A percentile compares a stretch with the other conserved stretches of the same genome.
Evolutionary conservation across 2,329 filamentous ascomycete species (phyloP).

Genomic region (Pseudogymnoascus sp.): DNA sequence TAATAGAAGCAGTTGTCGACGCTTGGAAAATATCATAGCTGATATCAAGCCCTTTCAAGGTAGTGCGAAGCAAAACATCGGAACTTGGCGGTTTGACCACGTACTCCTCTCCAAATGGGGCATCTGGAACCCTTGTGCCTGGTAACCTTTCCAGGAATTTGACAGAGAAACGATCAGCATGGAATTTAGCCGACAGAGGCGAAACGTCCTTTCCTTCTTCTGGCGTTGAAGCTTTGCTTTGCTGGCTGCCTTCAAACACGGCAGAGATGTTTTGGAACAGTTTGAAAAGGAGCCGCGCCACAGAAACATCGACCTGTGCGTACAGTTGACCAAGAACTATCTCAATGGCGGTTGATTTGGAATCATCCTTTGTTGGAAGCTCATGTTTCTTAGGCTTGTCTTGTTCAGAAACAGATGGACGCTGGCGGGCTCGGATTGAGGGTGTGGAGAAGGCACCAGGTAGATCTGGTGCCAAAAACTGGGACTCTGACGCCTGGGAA

Average conservation of each 20-base stretch:
- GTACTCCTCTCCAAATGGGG: slow-evolving; percentile 12
- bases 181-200: slow-evolving; percentile 19
- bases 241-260: slow-evolving; percentile 1
- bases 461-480: slow-evolving; percentile 41
- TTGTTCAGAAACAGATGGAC: slow-evolving; percentile 16
- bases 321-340: slow-evolving; percentile 24
- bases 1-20: slow-evolving; percentile 22
- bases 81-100: slow-evolving; percentile 11
- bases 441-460: slow-evolving; percentile 55
- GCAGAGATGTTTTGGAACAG: slow-evolving; percentile 21
- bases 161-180: slow-evolving; percentile 23
- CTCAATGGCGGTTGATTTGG: slow-evolving; percentile 21
- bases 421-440: slow-evolving; percentile 10
- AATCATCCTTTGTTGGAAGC: slow-evolving; percentile 12
- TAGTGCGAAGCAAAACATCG: slow-evolving; percentile 26
- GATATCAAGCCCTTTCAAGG: slow-evolving; percentile 24
- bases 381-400: slow-evolving; percentile 12
- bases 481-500: slow-evolving; percentile 18
- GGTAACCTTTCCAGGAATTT: slow-evolving; percentile 28
- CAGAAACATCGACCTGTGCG: slow-evolving; percentile 28
- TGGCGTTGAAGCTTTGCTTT: not conserved
- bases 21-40: slow-evolving; percentile 15
- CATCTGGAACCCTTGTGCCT: slow-evolving; percentile 17
- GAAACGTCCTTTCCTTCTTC: slow-evolving; percentile 8
- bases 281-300: slow-evolving; percentile 28